Base-by-base conservation (phyloP, 2,329 filamentous ascomycete species). In the Aspergillus brunneoviolaceus region DNA sequence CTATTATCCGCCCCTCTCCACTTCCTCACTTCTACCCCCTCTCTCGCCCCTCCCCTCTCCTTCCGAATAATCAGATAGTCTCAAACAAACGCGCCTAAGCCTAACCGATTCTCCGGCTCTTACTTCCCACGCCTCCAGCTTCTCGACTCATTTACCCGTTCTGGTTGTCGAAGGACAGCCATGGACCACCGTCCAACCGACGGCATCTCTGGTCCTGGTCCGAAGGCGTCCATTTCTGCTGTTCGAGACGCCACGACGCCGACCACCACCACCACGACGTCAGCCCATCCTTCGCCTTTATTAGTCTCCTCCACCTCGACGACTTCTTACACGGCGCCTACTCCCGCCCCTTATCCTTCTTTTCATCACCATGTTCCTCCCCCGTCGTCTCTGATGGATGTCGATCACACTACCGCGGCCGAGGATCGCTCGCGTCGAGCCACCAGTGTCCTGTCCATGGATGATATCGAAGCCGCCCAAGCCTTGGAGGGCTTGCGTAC, bases 401-500 rank as follows among this genome's bases (percentile, higher is more conserved):
- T 77, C 49, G 77, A 79, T 58, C 70, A 69, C 55, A 66, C 67
- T 60, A 57, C 66, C 60, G 64, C 64, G 25, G 68, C 70, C 25
- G 74, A 78, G 51, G 76, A 78, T 62, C 76, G 79, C 53, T 74
- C 74, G 61, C 75, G 71, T 66, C 76, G 78, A 63, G 78, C 74
- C 45, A 76, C 75, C 59, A 80, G 79, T 66, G 78, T 80, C 45
- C 67, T 81, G 54, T 81, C 79, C 39, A 78, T 80, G 71, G 79
- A 81, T 64, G 79, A 81, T 62, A 74, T 81, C 53, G 79, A 81
- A 65, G 90, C 90, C 25, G 90, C 90, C 31, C 89, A 92, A 74
- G 90, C 90, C 7, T 79, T 93, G 14, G 89, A 89, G 52, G 88
- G 91, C 67, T 81, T 93, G 61, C 84, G 87, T 76, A 87, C 89